Percentiles rank a stretch among this genome's conserved stretches.
Evolutionary conservation across 345 rosid species (phyloP).

Genomic region (Hirschfeldia incana): DNA sequence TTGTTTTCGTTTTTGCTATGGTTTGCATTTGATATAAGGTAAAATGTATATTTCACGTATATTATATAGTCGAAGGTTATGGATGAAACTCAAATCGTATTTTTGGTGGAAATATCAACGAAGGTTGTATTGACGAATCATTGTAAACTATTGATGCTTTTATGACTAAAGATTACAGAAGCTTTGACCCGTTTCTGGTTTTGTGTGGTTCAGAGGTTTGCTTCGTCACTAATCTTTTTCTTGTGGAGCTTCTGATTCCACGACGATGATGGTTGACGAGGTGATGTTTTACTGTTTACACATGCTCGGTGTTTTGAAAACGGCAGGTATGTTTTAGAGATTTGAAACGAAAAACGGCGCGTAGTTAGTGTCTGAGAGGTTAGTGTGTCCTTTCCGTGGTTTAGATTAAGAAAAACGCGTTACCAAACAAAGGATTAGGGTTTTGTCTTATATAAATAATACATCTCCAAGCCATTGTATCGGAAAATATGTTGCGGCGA

Average conservation of each 20-base stretch:
- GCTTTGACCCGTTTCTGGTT: slow-evolving; percentile 27
- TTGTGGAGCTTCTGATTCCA: slow-evolving; percentile 36
- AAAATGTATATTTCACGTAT: not conserved
- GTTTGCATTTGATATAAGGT: slow-evolving; percentile 16
- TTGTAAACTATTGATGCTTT: not conserved
- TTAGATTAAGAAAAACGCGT: not conserved
- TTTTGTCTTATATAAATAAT: slow-evolving; percentile 14
- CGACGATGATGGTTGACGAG: slow-evolving; percentile 13
- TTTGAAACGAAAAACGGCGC: not conserved
- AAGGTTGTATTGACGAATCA: not conserved
- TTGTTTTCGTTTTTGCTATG: slow-evolving; percentile 23
- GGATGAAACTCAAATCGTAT: not conserved
- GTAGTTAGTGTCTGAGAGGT: not conserved
- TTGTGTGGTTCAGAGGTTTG: slow-evolving; percentile 7
- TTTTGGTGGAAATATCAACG: slow-evolving; percentile 4
- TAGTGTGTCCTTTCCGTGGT: not conserved
- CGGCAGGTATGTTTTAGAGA: slow-evolving; percentile 11
- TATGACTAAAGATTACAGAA: not conserved
- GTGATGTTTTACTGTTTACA: not conserved
- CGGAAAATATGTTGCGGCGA: not conserved
- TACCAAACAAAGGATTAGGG: not conserved
- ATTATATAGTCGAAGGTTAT: slow-evolving; percentile 2
- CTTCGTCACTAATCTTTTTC: not conserved
- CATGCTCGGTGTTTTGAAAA: not conserved
- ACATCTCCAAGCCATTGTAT: not conserved